Base-by-base conservation (phyloP, 2,329 filamentous ascomycete genomes). In the Fusarium albosuccineum region DNA sequence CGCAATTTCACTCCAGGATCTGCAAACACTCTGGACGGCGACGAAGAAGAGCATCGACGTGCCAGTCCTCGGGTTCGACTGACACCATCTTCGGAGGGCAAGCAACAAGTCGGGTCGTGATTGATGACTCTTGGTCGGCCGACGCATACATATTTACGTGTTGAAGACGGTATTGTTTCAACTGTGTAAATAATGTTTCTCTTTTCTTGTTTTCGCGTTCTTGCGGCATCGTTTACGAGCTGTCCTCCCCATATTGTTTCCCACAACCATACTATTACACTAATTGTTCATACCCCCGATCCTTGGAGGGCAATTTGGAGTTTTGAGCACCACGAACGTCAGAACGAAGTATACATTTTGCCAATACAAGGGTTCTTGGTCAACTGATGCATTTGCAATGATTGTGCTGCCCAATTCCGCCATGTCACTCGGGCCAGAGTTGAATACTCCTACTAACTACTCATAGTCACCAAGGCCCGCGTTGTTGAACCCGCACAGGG, bases 31-130 rank as follows among this genome's bases (percentile, higher is more conserved):
- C 80, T 84, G 14, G 84, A 84, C 39, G 81, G 82, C 17, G 82
- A 85, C 50, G 82, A 85, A 49, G 80, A 85, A 41, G 82, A 85
- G 62, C 78, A 80, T 34, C 77, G 77, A 11, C 76, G 77, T 9
- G 64, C 57, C 6, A 77, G 71, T 42, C 66, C 76, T 11, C 63
- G 64, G 13, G 49, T 67, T 46, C 73, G 66, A 6, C 62, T 74
- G 6, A 64, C 66, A 8, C 59, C 75, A 4, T 67, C 72, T 27
- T 48, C 45, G 13, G 60, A 65, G 13, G 54, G 55, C 7, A 56
- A 45, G 14, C 26, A 51, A 16, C 30, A 34, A 17, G 56, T 29
- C 6, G 30, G 4, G 34, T 33, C 22, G 9, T 57, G 4, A 36
- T 40, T 46, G 41, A 54, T 49, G 9, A 17, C 22, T 22, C 22